Conservation (phyloP, 2,329 filamentous ascomycete genomes). For the Chaetomiaceae sp. region DNA sequence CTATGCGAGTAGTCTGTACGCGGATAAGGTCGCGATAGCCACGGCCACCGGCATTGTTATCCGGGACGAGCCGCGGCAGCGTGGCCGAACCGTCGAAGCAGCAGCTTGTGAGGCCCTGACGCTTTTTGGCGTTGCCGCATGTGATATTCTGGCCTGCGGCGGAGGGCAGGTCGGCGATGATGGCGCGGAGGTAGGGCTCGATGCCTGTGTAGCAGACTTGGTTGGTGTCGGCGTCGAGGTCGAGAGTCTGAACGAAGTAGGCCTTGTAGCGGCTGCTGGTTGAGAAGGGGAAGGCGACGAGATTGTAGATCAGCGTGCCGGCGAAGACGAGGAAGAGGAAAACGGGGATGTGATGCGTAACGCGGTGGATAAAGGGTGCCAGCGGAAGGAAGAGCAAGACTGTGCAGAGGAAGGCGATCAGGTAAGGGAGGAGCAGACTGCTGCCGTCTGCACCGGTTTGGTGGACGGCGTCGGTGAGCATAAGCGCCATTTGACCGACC, state of each 20-base stretch:
- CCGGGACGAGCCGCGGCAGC: constrained; percentile 49
- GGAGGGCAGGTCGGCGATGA: constrained; percentile 65
- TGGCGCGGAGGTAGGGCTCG: constrained; percentile 57
- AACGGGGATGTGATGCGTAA: constrained; percentile 74
- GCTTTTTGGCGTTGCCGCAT: constrained; percentile 40
- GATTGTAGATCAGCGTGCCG: constrained; percentile 77
- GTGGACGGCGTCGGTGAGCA: constrained; percentile 63
- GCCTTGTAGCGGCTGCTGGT: constrained; percentile 72
- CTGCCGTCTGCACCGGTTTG: constrained; percentile 85
- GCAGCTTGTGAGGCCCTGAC: constrained; percentile 57
- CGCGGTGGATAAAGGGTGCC: constrained; percentile 78
- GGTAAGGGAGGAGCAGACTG: constrained; percentile 62
- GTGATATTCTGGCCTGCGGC: constrained; percentile 54
- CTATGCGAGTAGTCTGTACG: constrained; percentile 49
- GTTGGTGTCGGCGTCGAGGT: constrained; percentile 68
- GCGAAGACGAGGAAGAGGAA: constrained; percentile 68
- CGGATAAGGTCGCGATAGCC: constrained; percentile 60
- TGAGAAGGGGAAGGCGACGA: constrained; percentile 84
- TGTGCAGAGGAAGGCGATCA: constrained; percentile 61
- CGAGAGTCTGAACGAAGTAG: constrained; percentile 75
- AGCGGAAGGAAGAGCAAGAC: constrained; percentile 69
- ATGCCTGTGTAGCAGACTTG: constrained; percentile 63
- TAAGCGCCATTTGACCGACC: constrained; percentile 66
- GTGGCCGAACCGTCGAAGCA: constrained; percentile 58
- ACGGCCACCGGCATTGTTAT: constrained; percentile 32